Evolutionary conservation across 192 early-diverging fungal genomes (phyloP).

Genomic region (Gaertneriomyces sp.): DNA sequence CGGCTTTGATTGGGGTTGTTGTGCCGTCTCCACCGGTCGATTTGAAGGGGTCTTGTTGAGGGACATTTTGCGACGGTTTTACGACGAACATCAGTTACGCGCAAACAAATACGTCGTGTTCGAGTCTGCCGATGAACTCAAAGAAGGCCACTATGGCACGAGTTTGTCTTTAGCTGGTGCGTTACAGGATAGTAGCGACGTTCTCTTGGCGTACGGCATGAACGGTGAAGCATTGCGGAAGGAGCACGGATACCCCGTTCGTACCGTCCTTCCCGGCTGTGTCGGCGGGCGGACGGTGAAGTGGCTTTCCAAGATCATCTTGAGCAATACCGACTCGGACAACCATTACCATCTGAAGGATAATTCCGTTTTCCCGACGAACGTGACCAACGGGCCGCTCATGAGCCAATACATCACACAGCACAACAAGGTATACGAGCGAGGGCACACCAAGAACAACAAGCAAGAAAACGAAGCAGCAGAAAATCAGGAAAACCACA

Average conservation of each 20-base stretch:
- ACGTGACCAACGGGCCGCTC: constrained; percentile 35
- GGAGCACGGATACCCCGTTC: constrained; percentile 82
- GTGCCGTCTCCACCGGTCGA: constrained; percentile 53
- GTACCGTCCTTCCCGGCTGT: constrained; percentile 76
- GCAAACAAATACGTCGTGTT: constrained; percentile 49
- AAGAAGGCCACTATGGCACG: constrained; percentile 72
- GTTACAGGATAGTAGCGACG: constrained; percentile 64
- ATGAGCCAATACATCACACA: constrained; percentile 45
- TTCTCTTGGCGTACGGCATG: constrained; percentile 74
- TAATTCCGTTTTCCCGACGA: constrained; percentile 79
- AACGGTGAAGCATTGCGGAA: constrained; percentile 68
- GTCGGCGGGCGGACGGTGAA: constrained; percentile 87
- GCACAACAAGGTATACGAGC: constrained; percentile 33
- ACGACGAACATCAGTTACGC: constrained; percentile 20
- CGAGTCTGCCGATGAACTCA: constrained; percentile 56
- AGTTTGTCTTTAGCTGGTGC: constrained; percentile 61
- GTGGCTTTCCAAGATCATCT: constrained; percentile 64
- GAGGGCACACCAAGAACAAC: constrained; percentile 56
- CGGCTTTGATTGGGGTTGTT: constrained; percentile 63
- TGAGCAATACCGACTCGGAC: constrained; percentile 54
- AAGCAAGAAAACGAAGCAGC: constrained; percentile 1
- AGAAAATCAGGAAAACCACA: no score
- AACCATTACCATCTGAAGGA: constrained; percentile 76
- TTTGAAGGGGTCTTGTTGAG: constrained; percentile 60
- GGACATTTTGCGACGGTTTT: constrained; percentile 43